A percentile compares a stretch with the other conserved stretches of the same genome.
Evolutionary conservation across 2,329 filamentous ascomycete genomes (phyloP).

Genomic region (Talaromyces sp.): DNA sequence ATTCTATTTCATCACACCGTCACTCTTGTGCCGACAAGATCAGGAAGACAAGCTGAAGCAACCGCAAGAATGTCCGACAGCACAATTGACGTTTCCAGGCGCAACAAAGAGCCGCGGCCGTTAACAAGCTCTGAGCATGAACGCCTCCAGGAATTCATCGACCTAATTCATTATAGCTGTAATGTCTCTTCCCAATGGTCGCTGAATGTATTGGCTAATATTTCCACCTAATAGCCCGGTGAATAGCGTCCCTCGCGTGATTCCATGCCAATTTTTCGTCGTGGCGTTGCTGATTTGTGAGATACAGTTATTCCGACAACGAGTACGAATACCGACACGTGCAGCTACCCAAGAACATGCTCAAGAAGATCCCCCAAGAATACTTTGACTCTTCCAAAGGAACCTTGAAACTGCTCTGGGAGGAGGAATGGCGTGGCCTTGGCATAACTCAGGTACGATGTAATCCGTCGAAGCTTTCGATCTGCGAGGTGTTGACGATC

Average conservation of each 20-base stretch:
- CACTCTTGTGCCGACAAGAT: neutral
- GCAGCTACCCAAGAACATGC: conserved; percentile 95
- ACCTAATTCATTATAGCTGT: conserved; percentile 91
- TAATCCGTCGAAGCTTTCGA: neutral
- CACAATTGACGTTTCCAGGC: conserved; percentile 69
- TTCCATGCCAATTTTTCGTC: neutral
- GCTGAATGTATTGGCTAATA: too few relatives aligned
- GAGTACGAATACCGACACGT: conserved; percentile 97
- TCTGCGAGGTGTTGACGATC: conserved; percentile 2
- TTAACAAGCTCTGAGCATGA: conserved; percentile 78
- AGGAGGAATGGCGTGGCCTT: conserved; percentile 95
- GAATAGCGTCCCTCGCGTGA: conserved; percentile 29
- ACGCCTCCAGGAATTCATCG: conserved; percentile 84
- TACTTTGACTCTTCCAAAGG: conserved; percentile 88
- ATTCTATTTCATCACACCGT: neutral
- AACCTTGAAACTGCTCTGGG: conserved; percentile 93
- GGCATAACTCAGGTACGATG: conserved; percentile 86
- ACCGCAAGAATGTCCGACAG: conserved; percentile 44
- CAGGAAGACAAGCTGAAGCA: neutral
- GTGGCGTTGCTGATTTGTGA: neutral
- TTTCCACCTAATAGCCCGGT: conserved; percentile 52
- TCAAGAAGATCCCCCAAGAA: conserved; percentile 92
- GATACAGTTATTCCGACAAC: conserved; percentile 73
- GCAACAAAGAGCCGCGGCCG: conserved; percentile 80
- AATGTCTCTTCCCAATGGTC: too few relatives aligned